Evolutionary conservation across 2,329 filamentous ascomycete genomes (phyloP), one percentile per base, ranked within the genome.

Genomic region (Malbranchea cinnamomea): DNA sequence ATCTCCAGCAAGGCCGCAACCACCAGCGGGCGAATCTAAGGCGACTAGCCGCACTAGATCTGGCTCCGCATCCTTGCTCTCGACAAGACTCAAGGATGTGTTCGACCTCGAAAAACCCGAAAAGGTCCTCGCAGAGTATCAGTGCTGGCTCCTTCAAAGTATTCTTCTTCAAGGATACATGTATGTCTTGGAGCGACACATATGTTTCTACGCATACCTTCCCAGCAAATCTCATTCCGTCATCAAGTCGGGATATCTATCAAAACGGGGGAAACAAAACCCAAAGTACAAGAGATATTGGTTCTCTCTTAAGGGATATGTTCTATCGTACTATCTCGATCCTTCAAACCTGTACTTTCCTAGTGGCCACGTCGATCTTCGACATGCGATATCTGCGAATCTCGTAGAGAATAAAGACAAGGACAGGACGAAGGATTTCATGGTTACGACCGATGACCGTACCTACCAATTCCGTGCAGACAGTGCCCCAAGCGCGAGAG

Each of bases 131-230:
- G 74, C 52, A 72, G 87, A 95, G 60, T 94, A 91, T 50, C 80
- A 84, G 6, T 95, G 87, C 57, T 94, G 83, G 75, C 61, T 95
- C 22, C 60, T 95, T 19, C 84, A 94, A 51, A 93, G 79, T 47
- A 83, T 93, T 25, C 62, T 95, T 17, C 67, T 95, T 6, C 84
- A 94, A 49, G 89, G 89, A 4, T 94, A 89, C 51, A 77, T 98
- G 68, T 95, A 95, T 57, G 81, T 98, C 47, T 95, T 89, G 0
- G 67, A 78, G 37, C 79, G 77, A 43, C 89, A 98, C 50, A 79
- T 95, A 37, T 94, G 85, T 57, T 98, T 95, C 53, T 95, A 94
- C 50, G 84, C 89, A 22, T 94, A 94, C 50, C 67, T 95, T n/a
- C 84, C 84, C 5, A 91, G 85, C 62, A 93, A 89, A 64, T 73